Evolutionary conservation across 192 early-diverging fungal species (phyloP).

Genomic region (Thoreauomyces humboldtii): DNA sequence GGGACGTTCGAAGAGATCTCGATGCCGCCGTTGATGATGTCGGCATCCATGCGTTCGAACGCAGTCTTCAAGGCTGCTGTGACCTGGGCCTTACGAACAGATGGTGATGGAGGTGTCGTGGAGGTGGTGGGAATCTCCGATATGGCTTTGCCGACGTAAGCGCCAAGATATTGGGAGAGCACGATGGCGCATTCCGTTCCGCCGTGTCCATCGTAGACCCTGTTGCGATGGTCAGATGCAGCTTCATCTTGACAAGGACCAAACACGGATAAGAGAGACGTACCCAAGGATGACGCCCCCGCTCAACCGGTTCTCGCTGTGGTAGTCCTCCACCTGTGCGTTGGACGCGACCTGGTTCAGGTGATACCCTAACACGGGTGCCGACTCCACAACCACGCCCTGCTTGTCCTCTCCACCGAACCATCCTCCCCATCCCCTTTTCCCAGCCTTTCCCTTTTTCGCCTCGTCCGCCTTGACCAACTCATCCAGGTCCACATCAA

Average conservation of each 20-base stretch:
- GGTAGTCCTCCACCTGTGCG: conserved; percentile 43
- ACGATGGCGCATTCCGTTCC: conserved; percentile 46
- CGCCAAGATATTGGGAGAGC: conserved; percentile 36
- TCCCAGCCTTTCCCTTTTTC: not conserved
- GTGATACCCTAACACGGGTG: conserved; percentile 21
- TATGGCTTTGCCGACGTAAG: conserved; percentile 41
- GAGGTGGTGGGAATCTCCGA: conserved; percentile 20
- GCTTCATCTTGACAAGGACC: not conserved
- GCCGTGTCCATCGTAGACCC: conserved; percentile 52
- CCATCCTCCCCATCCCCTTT: not conserved
- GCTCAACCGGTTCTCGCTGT: conserved; percentile 26
- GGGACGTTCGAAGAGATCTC: conserved; percentile 1
- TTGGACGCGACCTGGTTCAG: conserved; percentile 40
- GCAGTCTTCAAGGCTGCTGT: conserved; percentile 38
- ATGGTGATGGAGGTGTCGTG: not conserved
- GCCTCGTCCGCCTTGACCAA: not conserved
- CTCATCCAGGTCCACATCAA: not conserved
- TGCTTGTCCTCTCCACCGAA: not conserved
- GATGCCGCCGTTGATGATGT: conserved; percentile 45
- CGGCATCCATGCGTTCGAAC: conserved; percentile 45
- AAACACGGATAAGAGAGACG: not conserved
- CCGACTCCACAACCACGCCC: not conserved
- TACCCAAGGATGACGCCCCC: conserved; percentile 37
- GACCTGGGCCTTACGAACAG: conserved; percentile 30
- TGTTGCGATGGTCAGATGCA: not conserved